phyloP scores from a whole-genome alignment of 2,329 filamentous ascomycete species.

The Fusarium udum region DNA sequence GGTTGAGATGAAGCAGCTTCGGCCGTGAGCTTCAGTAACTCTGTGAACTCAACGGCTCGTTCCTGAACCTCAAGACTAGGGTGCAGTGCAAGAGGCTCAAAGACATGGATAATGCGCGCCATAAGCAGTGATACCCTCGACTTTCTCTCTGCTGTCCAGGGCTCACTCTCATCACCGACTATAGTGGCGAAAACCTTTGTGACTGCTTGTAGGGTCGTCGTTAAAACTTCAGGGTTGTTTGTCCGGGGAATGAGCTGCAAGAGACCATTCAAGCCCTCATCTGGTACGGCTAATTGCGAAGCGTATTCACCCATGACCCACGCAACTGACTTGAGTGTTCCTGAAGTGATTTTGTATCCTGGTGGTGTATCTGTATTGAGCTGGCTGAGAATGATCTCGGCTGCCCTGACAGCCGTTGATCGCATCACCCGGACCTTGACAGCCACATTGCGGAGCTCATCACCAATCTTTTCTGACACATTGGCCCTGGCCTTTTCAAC shows the following conservation, averaged over 20 bases:
- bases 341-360: slow-evolving; percentile 66
- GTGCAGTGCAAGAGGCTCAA: slow-evolving; percentile 82
- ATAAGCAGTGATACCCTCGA: slow-evolving; percentile 80
- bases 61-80: slow-evolving; percentile 95
- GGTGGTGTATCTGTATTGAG: slow-evolving; percentile 61
- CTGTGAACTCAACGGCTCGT: slow-evolving; percentile 89
- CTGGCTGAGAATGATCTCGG: slow-evolving; percentile 76
- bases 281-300: slow-evolving; percentile 72
- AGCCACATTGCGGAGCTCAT: slow-evolving; percentile 87
- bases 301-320: slow-evolving; percentile 94
- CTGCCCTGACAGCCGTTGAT: slow-evolving; percentile 80
- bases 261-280: slow-evolving; percentile 77
- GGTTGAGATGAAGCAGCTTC: slow-evolving; percentile 80
- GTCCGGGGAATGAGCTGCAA: slow-evolving; percentile 71
- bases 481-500: slow-evolving; percentile 49
- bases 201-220: slow-evolving; percentile 82
- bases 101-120: slow-evolving; percentile 80
- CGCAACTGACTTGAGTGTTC: slow-evolving; percentile 77
- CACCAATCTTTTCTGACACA: slow-evolving; percentile 78
- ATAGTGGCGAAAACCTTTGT: slow-evolving; percentile 85
- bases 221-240: slow-evolving; percentile 72
- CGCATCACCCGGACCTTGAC: slow-evolving; percentile 90
- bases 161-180: slow-evolving; percentile 68
- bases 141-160: slow-evolving; percentile 79
- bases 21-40: slow-evolving; percentile 85